Evolutionary conservation across 169 alveolate genomes (phyloP), one percentile per base, ranked within the genome.

Genomic region (Plasmodium yoelii): DNA sequence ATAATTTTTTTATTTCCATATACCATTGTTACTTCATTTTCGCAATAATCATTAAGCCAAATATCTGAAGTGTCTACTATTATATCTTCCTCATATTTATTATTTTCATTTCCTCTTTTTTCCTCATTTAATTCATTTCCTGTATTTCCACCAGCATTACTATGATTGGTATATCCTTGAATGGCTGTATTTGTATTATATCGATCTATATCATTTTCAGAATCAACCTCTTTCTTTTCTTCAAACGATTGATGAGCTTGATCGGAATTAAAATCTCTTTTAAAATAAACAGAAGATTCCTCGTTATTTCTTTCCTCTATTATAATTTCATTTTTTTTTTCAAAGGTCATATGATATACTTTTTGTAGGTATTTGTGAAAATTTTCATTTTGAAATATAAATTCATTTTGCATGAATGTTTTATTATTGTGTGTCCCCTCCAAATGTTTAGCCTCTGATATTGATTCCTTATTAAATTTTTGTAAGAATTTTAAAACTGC

Each of bases 1-100:
- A 77, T 34, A 56, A 77, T 77, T 49, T 77, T 77, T 64, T 77
- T 77, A 68, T 77, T 77, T 19, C 53, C 65, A 44, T 56, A 56
- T 8, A 77, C 19, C 15, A 77, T 51, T 55, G 69, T 5, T 15
- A 22, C 19, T 5, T 68, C 42, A 22, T 5, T 22, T 26, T n/a
- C 26, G 42, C 44, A 68, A 15, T 51, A 13, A 13, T 2, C 59
- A 51, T 51, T 51, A 15, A 13, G 24, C 19, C 24, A 12, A 51
- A 13, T 51, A 15, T 51, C 59, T 51, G 59, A 12, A 0, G n/a
- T 51, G 59, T 51, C 18, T 51, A 3, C 0, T 34, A 3, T 34
- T 1, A 3, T 34, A 0, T 34, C 42, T 34, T 34, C 42, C 5
- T 34, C 42, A 34, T 34, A 34, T 34, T 34, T 34, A 51, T 51